Evolutionary conservation across 352 stramenopile genomes (phyloP), one percentile per base, ranked within the genome.

Genomic region (Saprolegnia parasitica): DNA sequence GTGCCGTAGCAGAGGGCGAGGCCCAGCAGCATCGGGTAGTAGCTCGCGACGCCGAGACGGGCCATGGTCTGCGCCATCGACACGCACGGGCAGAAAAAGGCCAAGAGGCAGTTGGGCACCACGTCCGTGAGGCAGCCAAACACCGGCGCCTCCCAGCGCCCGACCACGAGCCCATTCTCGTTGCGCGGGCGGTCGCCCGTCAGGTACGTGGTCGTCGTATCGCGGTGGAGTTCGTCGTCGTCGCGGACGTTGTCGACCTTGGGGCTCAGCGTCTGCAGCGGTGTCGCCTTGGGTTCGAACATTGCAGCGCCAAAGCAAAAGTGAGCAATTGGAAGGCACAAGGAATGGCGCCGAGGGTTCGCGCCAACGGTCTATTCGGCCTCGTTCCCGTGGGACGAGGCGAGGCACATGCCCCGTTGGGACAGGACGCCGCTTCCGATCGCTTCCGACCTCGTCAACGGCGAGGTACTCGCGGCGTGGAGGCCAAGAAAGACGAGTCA

Each of bases 121-220:
- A 67, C 1, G 24, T 42, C 40, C 26, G 20, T 55, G 8, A 72
- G 61, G 56, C 67, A 72, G n/a, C 67, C 56, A n/a, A 55, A 56
- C 21, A 72, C 9, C 3, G 39, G 55, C 18, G 56, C 37, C 15
- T 57, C 52, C 63, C 63, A 70, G n/a, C 26, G 54, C 16, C 63
- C 63, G 29, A 62, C 47, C 15, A 62, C 21, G 21, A 70, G 47
- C 18, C 32, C 20, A 20, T 70, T 62, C 23, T 83, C 76, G 75
- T 91, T 80, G 50, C 42, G 18, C 18, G 42, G 42, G 42, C 13
- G 42, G 13, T 49, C 42, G 18, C 42, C 42, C 13, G 42, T 49
- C 13, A n/a, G 11, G 42, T 49, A n/a, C 42, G 42, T 49, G 42
- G 3, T 8, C 42, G 18, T n/a, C 18, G 42, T 49, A 8, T 49